Conservation (phyloP, 345 rosid species). For the Carallia brachiata region DNA sequence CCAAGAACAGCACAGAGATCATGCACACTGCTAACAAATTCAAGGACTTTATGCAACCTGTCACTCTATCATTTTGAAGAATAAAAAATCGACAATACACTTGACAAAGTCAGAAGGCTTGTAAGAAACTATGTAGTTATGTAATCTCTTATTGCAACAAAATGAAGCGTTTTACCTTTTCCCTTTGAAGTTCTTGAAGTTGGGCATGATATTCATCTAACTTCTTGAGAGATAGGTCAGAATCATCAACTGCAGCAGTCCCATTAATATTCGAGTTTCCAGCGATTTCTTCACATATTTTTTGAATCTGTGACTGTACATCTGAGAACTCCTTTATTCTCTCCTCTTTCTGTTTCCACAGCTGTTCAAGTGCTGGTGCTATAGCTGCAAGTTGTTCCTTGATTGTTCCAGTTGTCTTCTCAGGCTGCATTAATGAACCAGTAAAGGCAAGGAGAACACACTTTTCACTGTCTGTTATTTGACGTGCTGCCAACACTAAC, state of each 20-base stretch:
- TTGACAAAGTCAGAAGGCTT: not conserved
- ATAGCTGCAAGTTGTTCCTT: slow-evolving; percentile 94
- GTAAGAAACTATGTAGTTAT: not conserved
- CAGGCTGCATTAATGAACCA: slow-evolving; percentile 57
- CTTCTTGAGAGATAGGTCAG: slow-evolving; percentile 79
- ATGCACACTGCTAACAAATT: slow-evolving; percentile 89
- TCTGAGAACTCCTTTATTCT: slow-evolving; percentile 72
- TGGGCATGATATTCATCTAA: slow-evolving; percentile 68
- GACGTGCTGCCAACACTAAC: not conserved
- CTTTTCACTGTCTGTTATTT: not conserved
- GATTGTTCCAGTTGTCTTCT: slow-evolving; percentile 74
- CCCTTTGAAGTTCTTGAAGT: slow-evolving; percentile 89
- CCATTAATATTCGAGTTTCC: slow-evolving; percentile 52
- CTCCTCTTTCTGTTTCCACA: slow-evolving; percentile 91
- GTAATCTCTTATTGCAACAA: not conserved
- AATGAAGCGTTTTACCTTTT: slow-evolving; percentile 51
- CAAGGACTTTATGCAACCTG: slow-evolving; percentile 85
- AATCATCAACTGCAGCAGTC: slow-evolving; percentile 70
- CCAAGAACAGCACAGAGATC: slow-evolving; percentile 90
- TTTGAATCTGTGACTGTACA: slow-evolving; percentile 84
- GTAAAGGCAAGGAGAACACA: slow-evolving; percentile 12
- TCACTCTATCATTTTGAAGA: slow-evolving; percentile 56
- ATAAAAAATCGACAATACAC: slow-evolving; percentile 13
- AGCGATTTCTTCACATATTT: slow-evolving; percentile 81
- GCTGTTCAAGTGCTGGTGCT: slow-evolving; percentile 86